These are phyloP conservation scores for Myxozyma monticola DNA, from an alignment of 805 yeast species.

Conservation along the genomic window DNA sequence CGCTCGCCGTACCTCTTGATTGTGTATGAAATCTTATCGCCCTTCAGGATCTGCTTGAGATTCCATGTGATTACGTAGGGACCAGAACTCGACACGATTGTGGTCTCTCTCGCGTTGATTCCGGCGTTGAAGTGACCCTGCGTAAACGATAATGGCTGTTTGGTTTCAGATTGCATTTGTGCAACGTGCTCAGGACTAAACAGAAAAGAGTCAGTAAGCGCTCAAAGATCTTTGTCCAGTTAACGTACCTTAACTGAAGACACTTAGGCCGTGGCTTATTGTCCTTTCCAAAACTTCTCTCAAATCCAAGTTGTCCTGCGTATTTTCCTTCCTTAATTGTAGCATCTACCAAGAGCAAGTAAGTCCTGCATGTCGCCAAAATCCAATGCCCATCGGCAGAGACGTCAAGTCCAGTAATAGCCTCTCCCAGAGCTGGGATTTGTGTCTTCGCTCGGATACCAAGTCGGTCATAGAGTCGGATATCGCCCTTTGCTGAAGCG, in stretches of 20 bases:
- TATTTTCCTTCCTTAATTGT: conserved; percentile 61
- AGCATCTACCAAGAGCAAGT: conserved; percentile 68
- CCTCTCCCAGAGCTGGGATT: conserved; percentile 81
- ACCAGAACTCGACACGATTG: conserved; percentile 76
- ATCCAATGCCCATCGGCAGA: conserved; percentile 81
- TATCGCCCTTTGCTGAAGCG: conserved; percentile 72
- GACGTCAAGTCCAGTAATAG: conserved; percentile 63
- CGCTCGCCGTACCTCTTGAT: conserved; percentile 62
- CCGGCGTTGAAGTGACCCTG: conserved; percentile 78
- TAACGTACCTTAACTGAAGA: no score
- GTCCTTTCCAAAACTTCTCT: conserved; percentile 61
- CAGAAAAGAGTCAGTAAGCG: no score
- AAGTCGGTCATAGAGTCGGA: conserved; percentile 67
- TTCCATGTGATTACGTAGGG: conserved; percentile 84
- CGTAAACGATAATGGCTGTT: conserved; percentile 57
- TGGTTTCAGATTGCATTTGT: conserved; percentile 53
- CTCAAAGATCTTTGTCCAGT: no score
- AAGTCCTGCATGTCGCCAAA: conserved; percentile 74
- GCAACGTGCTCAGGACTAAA: conserved; percentile 73
- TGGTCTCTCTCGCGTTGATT: conserved; percentile 59
- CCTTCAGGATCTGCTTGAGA: conserved; percentile 55
- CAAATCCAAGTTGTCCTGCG: conserved; percentile 62
- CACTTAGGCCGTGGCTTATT: conserved; percentile 69
- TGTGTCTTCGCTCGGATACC: conserved; percentile 77
- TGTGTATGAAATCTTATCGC: conserved; percentile 56